phyloP scores from a whole-genome alignment of 306 rosid species.

The Macrotyloma uniflorum region DNA sequence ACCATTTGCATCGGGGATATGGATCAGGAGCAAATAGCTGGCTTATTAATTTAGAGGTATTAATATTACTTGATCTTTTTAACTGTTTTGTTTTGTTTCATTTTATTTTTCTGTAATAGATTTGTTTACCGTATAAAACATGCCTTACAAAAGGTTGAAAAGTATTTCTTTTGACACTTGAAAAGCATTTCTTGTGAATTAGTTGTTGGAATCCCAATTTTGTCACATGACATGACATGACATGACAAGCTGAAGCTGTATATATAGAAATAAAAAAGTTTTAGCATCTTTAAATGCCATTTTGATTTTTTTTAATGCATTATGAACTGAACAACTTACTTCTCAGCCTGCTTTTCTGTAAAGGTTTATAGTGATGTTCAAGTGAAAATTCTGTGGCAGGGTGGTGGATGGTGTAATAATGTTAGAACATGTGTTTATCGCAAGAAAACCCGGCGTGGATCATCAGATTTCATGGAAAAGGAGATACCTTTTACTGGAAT shows the following conservation, averaged over 20 bases:
- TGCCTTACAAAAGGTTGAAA: constrained; percentile 1
- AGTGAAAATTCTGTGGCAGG: constrained; percentile 65
- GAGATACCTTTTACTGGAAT: constrained; percentile 79
- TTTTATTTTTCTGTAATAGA: background rate
- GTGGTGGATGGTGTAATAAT: constrained; percentile 97
- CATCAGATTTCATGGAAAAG: constrained; percentile 86
- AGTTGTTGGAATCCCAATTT: constrained; percentile 17
- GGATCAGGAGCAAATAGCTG: constrained; percentile 91
- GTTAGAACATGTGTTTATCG: constrained; percentile 84
- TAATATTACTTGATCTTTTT: constrained; percentile 21
- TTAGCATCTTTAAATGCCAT: constrained; percentile 1
- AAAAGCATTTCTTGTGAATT: constrained; percentile 15
- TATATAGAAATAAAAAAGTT: constrained; percentile 16
- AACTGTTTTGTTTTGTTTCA: background rate
- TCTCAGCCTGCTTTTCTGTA: background rate
- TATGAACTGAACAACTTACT: background rate
- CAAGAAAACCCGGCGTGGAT: constrained; percentile 77
- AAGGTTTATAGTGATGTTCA: constrained; percentile 2
- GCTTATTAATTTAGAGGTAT: constrained; percentile 96
- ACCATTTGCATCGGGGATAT: constrained; percentile 79
- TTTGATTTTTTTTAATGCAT: background rate
- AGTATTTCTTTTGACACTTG: constrained; percentile 1
- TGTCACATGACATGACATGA: background rate
- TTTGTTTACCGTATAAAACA: background rate
- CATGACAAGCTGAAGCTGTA: background rate